A percentile compares a stretch with the other conserved stretches of the same genome.
phyloP scores from a whole-genome alignment of 805 yeast genomes.

The Torulaspora quercuum region DNA sequence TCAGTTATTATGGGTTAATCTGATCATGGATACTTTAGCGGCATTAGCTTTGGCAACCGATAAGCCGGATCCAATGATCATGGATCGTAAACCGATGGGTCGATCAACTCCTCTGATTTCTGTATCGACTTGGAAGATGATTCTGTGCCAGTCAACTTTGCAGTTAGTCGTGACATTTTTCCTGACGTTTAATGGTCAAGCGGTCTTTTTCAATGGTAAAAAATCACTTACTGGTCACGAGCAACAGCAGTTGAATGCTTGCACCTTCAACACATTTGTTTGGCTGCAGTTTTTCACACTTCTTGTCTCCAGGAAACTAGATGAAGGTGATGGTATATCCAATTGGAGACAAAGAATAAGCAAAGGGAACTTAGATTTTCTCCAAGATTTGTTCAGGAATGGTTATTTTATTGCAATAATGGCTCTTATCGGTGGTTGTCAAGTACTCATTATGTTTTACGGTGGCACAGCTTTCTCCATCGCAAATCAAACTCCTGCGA shows the following conservation, averaged over 20 bases:
- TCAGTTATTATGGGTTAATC: conserved; percentile 93
- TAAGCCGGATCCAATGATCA: conserved; percentile 80
- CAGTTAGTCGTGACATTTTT: conserved; percentile 79
- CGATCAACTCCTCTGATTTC: conserved; percentile 75
- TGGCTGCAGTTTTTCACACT: conserved; percentile 97
- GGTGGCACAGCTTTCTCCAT: conserved; percentile 96
- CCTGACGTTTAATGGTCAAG: conserved; percentile 67
- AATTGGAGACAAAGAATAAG: conserved; percentile 57
- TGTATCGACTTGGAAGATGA: conserved; percentile 98
- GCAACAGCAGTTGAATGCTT: conserved; percentile 60
- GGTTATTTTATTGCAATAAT: conserved; percentile 76
- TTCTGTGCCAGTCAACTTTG: conserved; percentile 74
- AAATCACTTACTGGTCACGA: conserved; percentile 12
- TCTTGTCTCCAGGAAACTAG: conserved; percentile 85
- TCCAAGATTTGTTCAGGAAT: conserved; percentile 76
- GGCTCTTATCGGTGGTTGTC: conserved; percentile 73
- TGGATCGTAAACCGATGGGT: conserved; percentile 81
- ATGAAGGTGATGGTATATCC: conserved; percentile 72
- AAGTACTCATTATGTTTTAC: conserved; percentile 86
- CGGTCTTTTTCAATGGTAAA: conserved; percentile 48
- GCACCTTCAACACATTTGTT: conserved; percentile 94
- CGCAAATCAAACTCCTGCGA: conserved; percentile 69
- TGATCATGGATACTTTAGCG: conserved; percentile 97
- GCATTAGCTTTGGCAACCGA: conserved; percentile 97
- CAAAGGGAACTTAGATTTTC: conserved; percentile 69